A percentile compares a stretch with the other conserved stretches of the same genome.
phyloP scores from a whole-genome alignment of 2,329 filamentous ascomycete genomes.

The Geosmithia putterillii region DNA sequence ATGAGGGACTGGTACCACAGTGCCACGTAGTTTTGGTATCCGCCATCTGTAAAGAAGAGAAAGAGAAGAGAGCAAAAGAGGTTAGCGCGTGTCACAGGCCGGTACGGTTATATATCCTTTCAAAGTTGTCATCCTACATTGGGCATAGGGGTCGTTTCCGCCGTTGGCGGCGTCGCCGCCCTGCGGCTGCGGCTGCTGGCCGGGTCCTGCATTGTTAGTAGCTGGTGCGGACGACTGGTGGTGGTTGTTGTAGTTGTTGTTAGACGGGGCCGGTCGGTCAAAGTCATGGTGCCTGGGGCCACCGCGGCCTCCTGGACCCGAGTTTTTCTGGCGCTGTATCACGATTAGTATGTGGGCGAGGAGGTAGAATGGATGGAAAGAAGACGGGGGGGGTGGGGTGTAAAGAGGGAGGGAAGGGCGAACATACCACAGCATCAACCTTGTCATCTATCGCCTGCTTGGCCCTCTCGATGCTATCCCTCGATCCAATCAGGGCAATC shows the following conservation, averaged over 20 bases:
- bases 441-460: slow-evolving; percentile 85
- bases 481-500: slow-evolving; percentile 71
- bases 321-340: slow-evolving; percentile 40
- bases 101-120: neutral
- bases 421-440: slow-evolving; percentile 73
- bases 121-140: slow-evolving; percentile 46
- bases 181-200: slow-evolving; percentile 30
- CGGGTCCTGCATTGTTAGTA: too few species aligned
- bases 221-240: too few species aligned
- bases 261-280: slow-evolving; percentile 38
- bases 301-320: slow-evolving; percentile 28
- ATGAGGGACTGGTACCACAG: slow-evolving; percentile 66
- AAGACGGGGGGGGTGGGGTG: neutral
- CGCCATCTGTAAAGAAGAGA: slow-evolving; percentile 47
- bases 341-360: slow-evolving; percentile 7
- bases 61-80: neutral
- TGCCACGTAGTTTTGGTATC: slow-evolving; percentile 68
- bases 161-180: too few species aligned
- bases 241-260: slow-evolving; percentile 22
- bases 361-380: too few species aligned
- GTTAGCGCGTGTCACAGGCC: slow-evolving; percentile 8
- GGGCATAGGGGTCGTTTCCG: slow-evolving; percentile 65
- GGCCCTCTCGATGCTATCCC: slow-evolving; percentile 66
- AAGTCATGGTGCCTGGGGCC: slow-evolving; percentile 37
- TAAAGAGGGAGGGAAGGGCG: neutral